Conservation (phyloP, 2,329 filamentous ascomycete species). For the Fusarium camptoceras region DNA sequence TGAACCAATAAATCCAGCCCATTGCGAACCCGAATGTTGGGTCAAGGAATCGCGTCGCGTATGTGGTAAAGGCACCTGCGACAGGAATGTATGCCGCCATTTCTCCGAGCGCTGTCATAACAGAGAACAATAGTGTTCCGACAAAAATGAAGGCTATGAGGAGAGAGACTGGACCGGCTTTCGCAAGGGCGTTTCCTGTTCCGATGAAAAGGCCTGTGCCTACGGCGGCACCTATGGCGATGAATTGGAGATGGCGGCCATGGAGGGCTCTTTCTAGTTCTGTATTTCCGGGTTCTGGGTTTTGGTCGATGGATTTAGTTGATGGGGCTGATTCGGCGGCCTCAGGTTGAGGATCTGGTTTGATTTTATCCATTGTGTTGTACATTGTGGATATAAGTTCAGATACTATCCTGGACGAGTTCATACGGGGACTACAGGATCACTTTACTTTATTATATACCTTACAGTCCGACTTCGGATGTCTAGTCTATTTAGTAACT, state of each 20-base stretch:
- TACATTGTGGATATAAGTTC: not conserved
- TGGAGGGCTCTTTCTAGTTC: slow-evolving; percentile 69
- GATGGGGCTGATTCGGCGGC: slow-evolving; percentile 15
- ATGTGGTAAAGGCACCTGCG: slow-evolving; percentile 67
- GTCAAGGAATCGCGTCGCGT: slow-evolving; percentile 63
- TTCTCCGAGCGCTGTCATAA: slow-evolving; percentile 58
- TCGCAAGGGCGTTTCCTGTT: slow-evolving; percentile 20
- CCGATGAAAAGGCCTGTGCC: slow-evolving; percentile 72
- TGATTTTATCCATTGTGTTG: slow-evolving; percentile 27
- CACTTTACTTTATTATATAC: not conserved
- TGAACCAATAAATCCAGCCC: slow-evolving; percentile 73
- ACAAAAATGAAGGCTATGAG: slow-evolving; percentile 30
- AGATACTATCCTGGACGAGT: not conserved
- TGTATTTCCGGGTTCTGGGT: slow-evolving; percentile 53
- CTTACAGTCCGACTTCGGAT: not conserved
- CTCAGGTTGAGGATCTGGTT: not conserved
- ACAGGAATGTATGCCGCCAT: slow-evolving; percentile 67
- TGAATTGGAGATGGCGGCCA: slow-evolving; percentile 70
- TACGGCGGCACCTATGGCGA: slow-evolving; percentile 63
- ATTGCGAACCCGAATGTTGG: slow-evolving; percentile 66
- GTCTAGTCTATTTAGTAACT: too few relatives aligned
- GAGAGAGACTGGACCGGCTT: slow-evolving; percentile 21
- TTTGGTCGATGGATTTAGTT: slow-evolving; percentile 46
- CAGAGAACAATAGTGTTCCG: slow-evolving; percentile 18
- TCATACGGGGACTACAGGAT: rapidly evolving